A percentile compares a stretch with the other conserved stretches of the same genome.
These are phyloP conservation scores for Elsinoe batatas DNA, from an alignment of 2,329 filamentous ascomycete species.

Conservation along the genomic window DNA sequence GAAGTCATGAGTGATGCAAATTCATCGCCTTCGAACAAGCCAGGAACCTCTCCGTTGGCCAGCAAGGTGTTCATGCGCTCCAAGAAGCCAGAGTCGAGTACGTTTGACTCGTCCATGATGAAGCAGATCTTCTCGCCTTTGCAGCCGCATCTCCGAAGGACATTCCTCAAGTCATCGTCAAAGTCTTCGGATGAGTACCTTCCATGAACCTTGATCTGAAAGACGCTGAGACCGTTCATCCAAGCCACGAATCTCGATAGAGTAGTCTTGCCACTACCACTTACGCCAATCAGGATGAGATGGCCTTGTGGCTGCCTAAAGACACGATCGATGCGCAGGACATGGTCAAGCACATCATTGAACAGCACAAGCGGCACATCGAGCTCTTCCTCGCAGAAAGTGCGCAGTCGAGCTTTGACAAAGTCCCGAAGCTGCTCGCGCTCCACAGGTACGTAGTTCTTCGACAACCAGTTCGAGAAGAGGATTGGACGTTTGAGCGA, in stretches of 20 bases:
- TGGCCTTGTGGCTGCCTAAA: conserved; percentile 98
- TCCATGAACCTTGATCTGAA: conserved; percentile 99
- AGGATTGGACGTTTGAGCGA: conserved; percentile 87
- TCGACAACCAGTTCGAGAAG: conserved; percentile 98
- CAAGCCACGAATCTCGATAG: conserved; percentile 95
- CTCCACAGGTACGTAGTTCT: conserved; percentile 95
- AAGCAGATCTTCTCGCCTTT: conserved; percentile 99
- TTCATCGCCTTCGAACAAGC: conserved; percentile 97
- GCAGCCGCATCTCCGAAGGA: conserved; percentile 86
- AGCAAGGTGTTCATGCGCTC: conserved; percentile 99
- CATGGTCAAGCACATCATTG: conserved; percentile 97
- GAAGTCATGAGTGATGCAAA: conserved; percentile 98
- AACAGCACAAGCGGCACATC: conserved; percentile 98
- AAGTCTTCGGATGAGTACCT: conserved; percentile 98
- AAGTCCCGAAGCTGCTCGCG: conserved; percentile 93
- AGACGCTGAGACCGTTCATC: conserved; percentile 99
- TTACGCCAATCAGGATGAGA: conserved; percentile 96
- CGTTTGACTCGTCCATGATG: conserved; percentile 99
- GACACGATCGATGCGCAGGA: conserved; percentile 93
- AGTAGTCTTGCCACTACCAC: conserved; percentile 96
- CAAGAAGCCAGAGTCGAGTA: conserved; percentile 94
- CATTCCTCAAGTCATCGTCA: conserved; percentile 90
- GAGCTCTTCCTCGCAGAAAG: conserved; percentile 98
- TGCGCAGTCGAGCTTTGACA: conserved; percentile 91
- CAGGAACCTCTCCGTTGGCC: conserved; percentile 97